Conservation (phyloP, 768 basidiomycete species). For the Mrakia gelida region DNA sequence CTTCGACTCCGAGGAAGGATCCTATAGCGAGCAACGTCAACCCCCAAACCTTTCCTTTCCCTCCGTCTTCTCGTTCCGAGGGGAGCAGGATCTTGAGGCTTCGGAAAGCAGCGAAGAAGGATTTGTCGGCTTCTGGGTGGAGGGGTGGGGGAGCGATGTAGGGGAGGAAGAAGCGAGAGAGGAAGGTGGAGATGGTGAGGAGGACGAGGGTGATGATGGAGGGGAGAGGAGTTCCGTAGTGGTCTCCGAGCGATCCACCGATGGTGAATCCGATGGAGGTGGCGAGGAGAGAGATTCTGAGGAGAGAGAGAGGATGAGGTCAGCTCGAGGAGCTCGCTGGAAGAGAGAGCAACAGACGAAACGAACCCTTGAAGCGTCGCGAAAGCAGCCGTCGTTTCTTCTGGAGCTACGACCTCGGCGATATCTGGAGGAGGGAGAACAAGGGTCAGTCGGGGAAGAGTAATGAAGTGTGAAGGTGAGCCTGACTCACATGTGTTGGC, state of each 20-base stretch:
- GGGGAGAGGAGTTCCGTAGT: conserved; percentile 37
- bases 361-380: conserved; percentile 20
- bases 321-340: too few species aligned
- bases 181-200: conserved; percentile 38
- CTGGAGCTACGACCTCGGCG: too few species aligned
- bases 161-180: conserved; percentile 31
- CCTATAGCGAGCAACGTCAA: conserved; percentile 38
- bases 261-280: conserved; percentile 34
- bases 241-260: conserved; percentile 35
- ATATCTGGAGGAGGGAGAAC: too few species aligned
- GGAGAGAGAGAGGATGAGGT: too few species aligned
- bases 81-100: conserved; percentile 39
- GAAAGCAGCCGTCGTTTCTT: too few species aligned
- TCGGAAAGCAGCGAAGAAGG: conserved; percentile 35
- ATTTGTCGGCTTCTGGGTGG: neutral
- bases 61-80: conserved; percentile 16
- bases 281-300: too few species aligned
- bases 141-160: too few species aligned
- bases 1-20: conserved; percentile 39
- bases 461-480: too few species aligned
- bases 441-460: too few species aligned
- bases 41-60: conserved; percentile 26
- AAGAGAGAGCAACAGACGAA: conserved; percentile 14
- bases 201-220: conserved; percentile 40
- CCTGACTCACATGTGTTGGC: too few species aligned